Evolutionary conservation across 106 monocot species (phyloP), one percentile per base, ranked within the genome.

Genomic region (Chionographis japonica): DNA sequence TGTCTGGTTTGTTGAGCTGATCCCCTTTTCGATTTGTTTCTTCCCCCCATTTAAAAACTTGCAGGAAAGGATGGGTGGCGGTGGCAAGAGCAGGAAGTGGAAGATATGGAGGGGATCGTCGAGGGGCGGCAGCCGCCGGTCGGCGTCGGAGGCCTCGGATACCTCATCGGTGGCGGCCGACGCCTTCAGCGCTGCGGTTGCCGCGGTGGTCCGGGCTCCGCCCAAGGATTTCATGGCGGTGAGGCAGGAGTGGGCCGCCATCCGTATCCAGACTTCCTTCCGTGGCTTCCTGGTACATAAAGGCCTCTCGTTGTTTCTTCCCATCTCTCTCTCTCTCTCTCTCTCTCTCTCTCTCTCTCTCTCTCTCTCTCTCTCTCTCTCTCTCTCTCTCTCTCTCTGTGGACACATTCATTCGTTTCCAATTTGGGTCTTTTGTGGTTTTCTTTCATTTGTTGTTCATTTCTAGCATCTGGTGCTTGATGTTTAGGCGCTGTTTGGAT

Each of bases 161-260:
- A 17, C 54, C 56, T 12, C 68, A 2, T 54, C 68, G 8, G 40
- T 54, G 15, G 54, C 62, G 51, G 51, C 68, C 16, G 75, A 75
- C 54, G 54, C 76, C 0, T 77, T 62, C 63, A 70, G 42, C 58
- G 71, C 50, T 18, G 71, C 71, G 12, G 77, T 63, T 3, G 70
- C 64, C 5, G 58, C 71, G 11, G 77, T 77, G 37, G 71, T 65
- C 9, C 69, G 77, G 5, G 71, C 77, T 3, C 77, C 58, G 18
- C 60, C 70, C 43, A 77, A 63, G 68, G 77, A 77, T 50, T 77
- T 77, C 77, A 71, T 50, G 77, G 77, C 63, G 19, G 77, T 77
- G 17, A 54, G 71, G 63, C 77, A 71, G 37, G 77, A 77, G 37
- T 71, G 77, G 77, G 77, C 77, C 37, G 71, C 71, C 50, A 71